A percentile compares a stretch with the other conserved stretches of the same genome.
These are phyloP conservation scores for Sophora flavescens DNA, from an alignment of 306 rosid genomes.

Conservation along the genomic window DNA sequence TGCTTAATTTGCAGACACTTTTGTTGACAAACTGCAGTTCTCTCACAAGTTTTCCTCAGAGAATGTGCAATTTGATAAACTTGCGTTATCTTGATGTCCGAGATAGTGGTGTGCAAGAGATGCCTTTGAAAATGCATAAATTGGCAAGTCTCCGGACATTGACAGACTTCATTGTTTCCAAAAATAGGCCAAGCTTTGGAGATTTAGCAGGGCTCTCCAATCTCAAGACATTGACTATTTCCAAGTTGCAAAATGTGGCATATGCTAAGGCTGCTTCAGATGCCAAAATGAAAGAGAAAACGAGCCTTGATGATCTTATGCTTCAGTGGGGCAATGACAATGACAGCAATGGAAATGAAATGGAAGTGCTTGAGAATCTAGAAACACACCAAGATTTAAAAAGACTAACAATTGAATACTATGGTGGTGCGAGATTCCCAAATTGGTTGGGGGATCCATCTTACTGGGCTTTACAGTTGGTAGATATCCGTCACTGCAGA, in stretches of 20 bases:
- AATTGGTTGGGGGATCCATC: conserved; percentile 37
- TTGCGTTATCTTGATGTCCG: conserved; percentile 38
- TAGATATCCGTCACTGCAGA: conserved; percentile 33
- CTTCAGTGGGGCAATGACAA: conserved; percentile 26
- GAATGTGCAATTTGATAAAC: conserved; percentile 27
- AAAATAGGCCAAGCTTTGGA: conserved; percentile 30
- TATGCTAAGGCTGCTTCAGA: conserved; percentile 2
- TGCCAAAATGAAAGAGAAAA: conserved; percentile 28
- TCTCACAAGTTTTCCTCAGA: conserved; percentile 18
- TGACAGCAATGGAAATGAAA: background rate
- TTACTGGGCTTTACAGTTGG: background rate
- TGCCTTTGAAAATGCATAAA: conserved; percentile 39
- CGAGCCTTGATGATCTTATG: conserved; percentile 31
- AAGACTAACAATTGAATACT: conserved; percentile 31
- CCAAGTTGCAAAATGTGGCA: conserved; percentile 36
- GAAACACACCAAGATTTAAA: conserved; percentile 40
- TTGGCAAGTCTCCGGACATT: conserved; percentile 36
- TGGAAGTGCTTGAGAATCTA: conserved; percentile 34
- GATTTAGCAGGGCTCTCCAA: conserved; percentile 35
- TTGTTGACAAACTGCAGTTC: conserved; percentile 28
- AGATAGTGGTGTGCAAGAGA: conserved; percentile 36
- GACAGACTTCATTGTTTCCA: conserved; percentile 33
- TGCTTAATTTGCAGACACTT: conserved; percentile 52
- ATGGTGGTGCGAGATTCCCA: conserved; percentile 34
- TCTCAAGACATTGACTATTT: conserved; percentile 31